Percentiles rank a stretch among this genome's conserved stretches.
These are phyloP conservation scores for Fusarium sp. DNA, from an alignment of 2,329 filamentous ascomycete species.

Conservation along the genomic window DNA sequence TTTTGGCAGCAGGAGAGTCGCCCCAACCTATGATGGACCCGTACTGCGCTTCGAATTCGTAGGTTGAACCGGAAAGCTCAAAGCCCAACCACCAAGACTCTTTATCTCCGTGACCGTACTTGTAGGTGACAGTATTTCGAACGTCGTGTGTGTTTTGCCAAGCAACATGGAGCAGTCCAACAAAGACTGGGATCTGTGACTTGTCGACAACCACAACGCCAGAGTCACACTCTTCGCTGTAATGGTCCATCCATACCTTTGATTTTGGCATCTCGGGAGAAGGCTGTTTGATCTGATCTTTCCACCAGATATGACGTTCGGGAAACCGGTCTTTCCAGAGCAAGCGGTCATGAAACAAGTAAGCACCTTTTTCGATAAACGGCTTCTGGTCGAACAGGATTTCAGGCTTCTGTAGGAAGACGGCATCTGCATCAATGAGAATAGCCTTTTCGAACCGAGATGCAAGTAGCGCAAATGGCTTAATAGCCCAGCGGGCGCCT, in stretches of 20 bases:
- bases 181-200: conserved; percentile 48
- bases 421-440: conserved; percentile 54
- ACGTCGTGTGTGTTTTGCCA: conserved; percentile 58
- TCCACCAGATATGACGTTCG: conserved; percentile 52
- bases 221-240: conserved; percentile 56
- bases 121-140: conserved; percentile 55
- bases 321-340: conserved; percentile 51
- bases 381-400: conserved; percentile 46
- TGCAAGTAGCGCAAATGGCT: conserved; percentile 54
- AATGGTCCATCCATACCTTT: conserved; percentile 53
- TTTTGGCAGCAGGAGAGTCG: background rate
- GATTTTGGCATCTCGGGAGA: conserved; percentile 50
- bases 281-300: conserved; percentile 51
- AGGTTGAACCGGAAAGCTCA: conserved; percentile 53
- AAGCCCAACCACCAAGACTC: conserved; percentile 60
- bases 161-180: conserved; percentile 54
- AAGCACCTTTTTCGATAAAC: conserved; percentile 50
- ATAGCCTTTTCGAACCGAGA: conserved; percentile 54
- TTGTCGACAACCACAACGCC: conserved; percentile 58
- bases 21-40: conserved; percentile 55
- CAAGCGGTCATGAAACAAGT: conserved; percentile 56
- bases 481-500: conserved; percentile 54
- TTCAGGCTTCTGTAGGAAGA: conserved; percentile 54
- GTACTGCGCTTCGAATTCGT: conserved; percentile 56
- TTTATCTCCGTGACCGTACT: conserved; percentile 57